Evolutionary conservation across 257 asterid species (phyloP), one percentile per base, ranked within the genome.

Genomic region (Galeopsis tetrahit): DNA sequence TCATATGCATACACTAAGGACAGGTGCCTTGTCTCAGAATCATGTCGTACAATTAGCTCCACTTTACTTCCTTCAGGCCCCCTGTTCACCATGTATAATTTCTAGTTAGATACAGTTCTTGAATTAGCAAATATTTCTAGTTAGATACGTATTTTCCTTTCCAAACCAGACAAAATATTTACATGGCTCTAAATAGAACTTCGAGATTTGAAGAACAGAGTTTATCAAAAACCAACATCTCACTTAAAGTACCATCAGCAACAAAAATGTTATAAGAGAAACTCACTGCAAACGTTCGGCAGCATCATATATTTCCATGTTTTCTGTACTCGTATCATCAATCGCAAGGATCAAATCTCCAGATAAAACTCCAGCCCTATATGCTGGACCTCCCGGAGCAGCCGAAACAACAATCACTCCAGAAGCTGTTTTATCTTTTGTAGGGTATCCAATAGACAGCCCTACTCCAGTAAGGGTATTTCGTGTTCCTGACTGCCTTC

Each of bases 401-500:
- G 98, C 93, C 34, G 99, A 90, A 79, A 95, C 75, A 69, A 95
- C 92, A 75, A 88, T 88, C 78, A 95, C 78, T 64, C 96, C 99
- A 73, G 96, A 74, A 62, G 92, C 44, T 33, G 85, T 71, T 77
- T 80, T 86, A 68, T 80, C 94, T 58, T 84, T 88, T 73, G 85
- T 81, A 73, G 95, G 89, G 70, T 94, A 94, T 69, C 96, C 99
- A 78, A 95, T 95, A 55, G 99, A 92, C 63, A 95, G 46, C 67
- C 99, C 99, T 39, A 92, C 99, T 79, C 99, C 99, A 28, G 96
- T 95, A 62, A 95, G 88, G 44, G 86, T 80, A 75, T 71, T 95
- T 77, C 92, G 85, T 63, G 98, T 95, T 77, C 99, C 99, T 13
- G 96, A 90, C 99, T 95, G 97, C 88, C 99, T 92, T 95, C 95